Evolutionary conservation across 1,284 basidiomycete genomes (phyloP).

Genomic region (Phaffia rhodozyma): DNA sequence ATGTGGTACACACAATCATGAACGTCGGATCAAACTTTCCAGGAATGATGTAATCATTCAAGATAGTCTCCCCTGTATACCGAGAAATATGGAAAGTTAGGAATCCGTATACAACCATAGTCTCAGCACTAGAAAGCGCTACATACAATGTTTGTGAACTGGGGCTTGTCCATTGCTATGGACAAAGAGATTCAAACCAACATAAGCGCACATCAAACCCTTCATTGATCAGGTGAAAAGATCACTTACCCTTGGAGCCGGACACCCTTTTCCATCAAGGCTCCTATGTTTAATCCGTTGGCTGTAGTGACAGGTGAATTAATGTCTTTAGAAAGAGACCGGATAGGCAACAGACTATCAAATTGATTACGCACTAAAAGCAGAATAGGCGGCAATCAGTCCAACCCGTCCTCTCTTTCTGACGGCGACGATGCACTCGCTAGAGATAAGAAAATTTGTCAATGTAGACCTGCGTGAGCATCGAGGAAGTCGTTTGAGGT

Average conservation of each 20-base stretch:
- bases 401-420: constrained; percentile 53
- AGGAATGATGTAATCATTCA: constrained; percentile 40
- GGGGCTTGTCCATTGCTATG: constrained; percentile 42
- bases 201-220: too few relatives aligned
- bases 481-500: constrained; percentile 1
- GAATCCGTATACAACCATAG: constrained; percentile 33
- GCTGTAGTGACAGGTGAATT: not conserved
- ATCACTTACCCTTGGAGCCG: not conserved
- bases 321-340: not conserved
- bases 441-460: too few relatives aligned
- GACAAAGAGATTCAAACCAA: not conserved
- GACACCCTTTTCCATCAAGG: constrained; percentile 59
- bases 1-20: constrained; percentile 34
- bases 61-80: constrained; percentile 22
- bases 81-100: not conserved
- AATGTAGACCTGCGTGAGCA: too few relatives aligned
- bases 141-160: constrained; percentile 58
- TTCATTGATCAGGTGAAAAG: not conserved
- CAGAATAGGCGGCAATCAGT: constrained; percentile 48
- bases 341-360: not conserved
- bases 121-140: constrained; percentile 32
- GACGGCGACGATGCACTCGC: constrained; percentile 50
- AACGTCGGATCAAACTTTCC: constrained; percentile 59
- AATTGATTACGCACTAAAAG: constrained; percentile 51
- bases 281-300: constrained; percentile 27